phyloP scores from a whole-genome alignment of 2,329 filamentous ascomycete species.

The Ceratocystiopsis sp. region DNA sequence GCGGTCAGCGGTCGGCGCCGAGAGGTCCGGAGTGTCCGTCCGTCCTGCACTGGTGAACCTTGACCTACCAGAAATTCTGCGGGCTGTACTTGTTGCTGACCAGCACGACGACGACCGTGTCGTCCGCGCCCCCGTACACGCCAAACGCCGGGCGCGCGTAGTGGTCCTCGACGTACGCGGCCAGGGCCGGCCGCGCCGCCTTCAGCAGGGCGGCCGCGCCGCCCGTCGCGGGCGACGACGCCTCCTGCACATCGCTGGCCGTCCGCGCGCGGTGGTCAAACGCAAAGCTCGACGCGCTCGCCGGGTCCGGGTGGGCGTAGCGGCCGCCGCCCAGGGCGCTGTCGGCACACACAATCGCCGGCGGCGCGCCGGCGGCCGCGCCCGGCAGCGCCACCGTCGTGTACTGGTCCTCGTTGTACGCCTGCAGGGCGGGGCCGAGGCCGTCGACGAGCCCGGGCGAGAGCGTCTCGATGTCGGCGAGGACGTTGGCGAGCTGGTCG shows the following conservation, averaged over 20 bases:
- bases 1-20: too few relatives aligned
- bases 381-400: constrained; percentile 77
- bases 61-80: constrained; percentile 81
- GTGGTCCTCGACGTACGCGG: constrained; percentile 68
- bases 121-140: constrained; percentile 63
- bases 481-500: constrained; percentile 6
- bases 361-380: constrained; percentile 53
- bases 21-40: too few relatives aligned
- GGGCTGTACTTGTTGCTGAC: constrained; percentile 96
- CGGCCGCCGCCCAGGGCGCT: constrained; percentile 45
- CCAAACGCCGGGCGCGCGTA: constrained; percentile 69
- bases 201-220: constrained; percentile 53
- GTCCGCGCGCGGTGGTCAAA: constrained; percentile 76
- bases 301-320: constrained; percentile 84
- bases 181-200: constrained; percentile 64
- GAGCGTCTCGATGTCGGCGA: constrained; percentile 79
- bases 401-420: constrained; percentile 95
- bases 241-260: constrained; percentile 65
- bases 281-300: constrained; percentile 71
- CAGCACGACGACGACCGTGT: constrained; percentile 63
- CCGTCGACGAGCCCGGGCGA: constrained; percentile 52
- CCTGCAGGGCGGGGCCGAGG: constrained; percentile 70
- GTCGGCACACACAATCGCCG: constrained; percentile 74
- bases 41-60: too few relatives aligned
- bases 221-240: constrained; percentile 59